Conservation (phyloP, 306 rosid species). For the Vigna trinervia region DNA sequence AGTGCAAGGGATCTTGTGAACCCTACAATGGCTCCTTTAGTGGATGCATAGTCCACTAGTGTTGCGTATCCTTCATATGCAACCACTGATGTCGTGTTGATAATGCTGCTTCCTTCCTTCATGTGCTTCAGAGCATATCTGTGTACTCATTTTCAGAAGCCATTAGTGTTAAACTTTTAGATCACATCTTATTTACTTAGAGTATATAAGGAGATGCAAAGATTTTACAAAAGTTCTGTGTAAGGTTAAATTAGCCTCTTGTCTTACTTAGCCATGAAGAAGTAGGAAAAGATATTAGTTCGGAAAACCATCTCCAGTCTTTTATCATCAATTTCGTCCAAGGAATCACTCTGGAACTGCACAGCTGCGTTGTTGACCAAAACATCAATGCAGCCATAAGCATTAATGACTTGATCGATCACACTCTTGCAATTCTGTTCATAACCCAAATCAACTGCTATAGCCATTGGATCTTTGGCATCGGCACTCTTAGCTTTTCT, state of each 20-base stretch:
- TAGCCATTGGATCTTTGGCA: neutral
- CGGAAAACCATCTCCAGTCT: slow-evolving; percentile 78
- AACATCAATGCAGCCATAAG: slow-evolving; percentile 67
- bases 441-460: neutral
- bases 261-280: slow-evolving; percentile 61
- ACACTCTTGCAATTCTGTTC: slow-evolving; percentile 41
- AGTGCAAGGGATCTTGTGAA: slow-evolving; percentile 54
- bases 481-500: slow-evolving; percentile 36
- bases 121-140: slow-evolving; percentile 82
- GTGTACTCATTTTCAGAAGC: too few relatives aligned
- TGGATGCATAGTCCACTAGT: slow-evolving; percentile 67
- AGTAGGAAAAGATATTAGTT: slow-evolving; percentile 74
- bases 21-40: slow-evolving; percentile 66
- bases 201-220: too few relatives aligned
- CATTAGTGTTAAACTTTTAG: too few relatives aligned
- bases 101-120: slow-evolving; percentile 79
- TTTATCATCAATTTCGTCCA: slow-evolving; percentile 75
- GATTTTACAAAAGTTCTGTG: too few relatives aligned
- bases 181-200: too few relatives aligned
- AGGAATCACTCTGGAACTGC: slow-evolving; percentile 57
- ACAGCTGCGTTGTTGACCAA: slow-evolving; percentile 81
- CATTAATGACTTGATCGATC: slow-evolving; percentile 59
- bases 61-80: slow-evolving; percentile 63
- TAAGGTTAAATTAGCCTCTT: too few relatives aligned
- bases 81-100: slow-evolving; percentile 72